A percentile compares a stretch with the other conserved stretches of the same genome.
Conservation (phyloP, 345 rosid genomes). For the Melastoma malabathricum region DNA sequence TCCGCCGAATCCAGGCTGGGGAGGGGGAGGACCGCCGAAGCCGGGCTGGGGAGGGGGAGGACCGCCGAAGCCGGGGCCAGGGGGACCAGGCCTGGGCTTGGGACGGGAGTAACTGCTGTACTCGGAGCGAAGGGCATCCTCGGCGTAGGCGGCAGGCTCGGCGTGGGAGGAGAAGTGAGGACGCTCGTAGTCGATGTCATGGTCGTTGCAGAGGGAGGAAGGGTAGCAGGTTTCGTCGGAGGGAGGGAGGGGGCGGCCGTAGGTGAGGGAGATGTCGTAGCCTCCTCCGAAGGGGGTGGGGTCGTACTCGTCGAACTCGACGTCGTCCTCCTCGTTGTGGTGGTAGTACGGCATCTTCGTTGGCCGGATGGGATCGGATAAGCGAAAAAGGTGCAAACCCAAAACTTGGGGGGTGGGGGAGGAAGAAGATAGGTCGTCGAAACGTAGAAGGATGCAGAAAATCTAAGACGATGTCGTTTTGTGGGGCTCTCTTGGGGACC, state of each 20-base stretch:
- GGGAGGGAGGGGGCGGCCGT: conserved; percentile 71
- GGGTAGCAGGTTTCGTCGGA: conserved; percentile 57
- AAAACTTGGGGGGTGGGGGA: too few relatives aligned
- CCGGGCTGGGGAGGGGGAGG: conserved; percentile 7
- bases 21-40: conserved; percentile 7
- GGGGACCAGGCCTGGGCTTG: conserved; percentile 57
- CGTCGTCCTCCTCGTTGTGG: conserved; percentile 33
- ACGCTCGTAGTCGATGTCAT: conserved; percentile 46
- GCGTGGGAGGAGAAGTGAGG: conserved; percentile 49
- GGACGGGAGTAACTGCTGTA: conserved; percentile 74
- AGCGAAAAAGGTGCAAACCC: too few relatives aligned
- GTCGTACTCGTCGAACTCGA: conserved; percentile 76
- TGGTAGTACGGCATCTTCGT: conserved; percentile 66
- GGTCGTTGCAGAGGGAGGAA: conserved; percentile 26
- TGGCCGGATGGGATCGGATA: too few relatives aligned
- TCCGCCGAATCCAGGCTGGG: conserved; percentile 1
- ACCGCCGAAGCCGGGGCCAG: conserved; percentile 18
- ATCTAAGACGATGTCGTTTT: too few relatives aligned
- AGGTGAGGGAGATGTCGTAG: conserved; percentile 48
- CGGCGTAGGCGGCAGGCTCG: conserved; percentile 64
- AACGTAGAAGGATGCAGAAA: too few relatives aligned
- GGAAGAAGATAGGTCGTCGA: too few relatives aligned
- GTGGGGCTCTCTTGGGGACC: too few relatives aligned
- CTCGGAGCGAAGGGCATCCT: conserved; percentile 48
- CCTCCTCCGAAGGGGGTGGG: conserved; percentile 94